phyloP scores from a whole-genome alignment of 768 basidiomycete species.

The Phanerochaete carnosa region DNA sequence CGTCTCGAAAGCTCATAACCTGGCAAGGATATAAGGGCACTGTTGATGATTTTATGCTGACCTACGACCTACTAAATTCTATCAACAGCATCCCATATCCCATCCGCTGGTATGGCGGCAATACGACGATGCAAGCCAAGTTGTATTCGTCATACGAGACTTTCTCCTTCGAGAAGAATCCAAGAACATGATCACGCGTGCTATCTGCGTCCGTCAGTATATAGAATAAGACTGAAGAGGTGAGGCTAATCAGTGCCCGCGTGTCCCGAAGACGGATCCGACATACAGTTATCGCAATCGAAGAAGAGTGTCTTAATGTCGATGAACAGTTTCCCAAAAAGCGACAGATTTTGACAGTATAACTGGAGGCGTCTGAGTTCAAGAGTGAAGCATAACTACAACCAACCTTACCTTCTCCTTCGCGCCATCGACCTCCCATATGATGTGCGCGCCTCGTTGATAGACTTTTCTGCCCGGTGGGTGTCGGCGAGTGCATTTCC shows the following conservation, averaged over 20 bases:
- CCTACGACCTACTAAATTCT: slow-evolving; percentile 97
- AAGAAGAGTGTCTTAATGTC: slow-evolving; percentile 96
- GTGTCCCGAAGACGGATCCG: not conserved
- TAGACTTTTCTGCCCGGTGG: slow-evolving; percentile 93
- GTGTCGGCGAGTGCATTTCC: slow-evolving; percentile 58
- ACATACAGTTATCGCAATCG: slow-evolving; percentile 81
- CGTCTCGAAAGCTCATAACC: slow-evolving; percentile 91
- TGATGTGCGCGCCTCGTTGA: slow-evolving; percentile 80
- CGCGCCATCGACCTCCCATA: slow-evolving; percentile 95
- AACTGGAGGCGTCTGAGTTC: slow-evolving; percentile 46
- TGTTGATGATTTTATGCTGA: too few relatives aligned
- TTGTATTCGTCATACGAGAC: slow-evolving; percentile 96
- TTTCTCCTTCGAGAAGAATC: slow-evolving; percentile 90
- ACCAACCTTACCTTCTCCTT: slow-evolving; percentile 62
- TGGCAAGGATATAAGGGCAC: slow-evolving; percentile 26
- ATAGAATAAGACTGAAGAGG: slow-evolving; percentile 77
- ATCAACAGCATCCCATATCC: slow-evolving; percentile 96
- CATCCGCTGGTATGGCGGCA: slow-evolving; percentile 88
- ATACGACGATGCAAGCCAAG: slow-evolving; percentile 91
- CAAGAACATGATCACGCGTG: slow-evolving; percentile 76
- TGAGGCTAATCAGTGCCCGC: slow-evolving; percentile 3
- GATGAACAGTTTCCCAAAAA: slow-evolving; percentile 98
- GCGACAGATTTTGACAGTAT: slow-evolving; percentile 92
- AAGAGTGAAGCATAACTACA: not conserved
- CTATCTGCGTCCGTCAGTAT: slow-evolving; percentile 83